Base-by-base conservation (phyloP, 805 yeast genomes). In the Barnettozyma californica region DNA sequence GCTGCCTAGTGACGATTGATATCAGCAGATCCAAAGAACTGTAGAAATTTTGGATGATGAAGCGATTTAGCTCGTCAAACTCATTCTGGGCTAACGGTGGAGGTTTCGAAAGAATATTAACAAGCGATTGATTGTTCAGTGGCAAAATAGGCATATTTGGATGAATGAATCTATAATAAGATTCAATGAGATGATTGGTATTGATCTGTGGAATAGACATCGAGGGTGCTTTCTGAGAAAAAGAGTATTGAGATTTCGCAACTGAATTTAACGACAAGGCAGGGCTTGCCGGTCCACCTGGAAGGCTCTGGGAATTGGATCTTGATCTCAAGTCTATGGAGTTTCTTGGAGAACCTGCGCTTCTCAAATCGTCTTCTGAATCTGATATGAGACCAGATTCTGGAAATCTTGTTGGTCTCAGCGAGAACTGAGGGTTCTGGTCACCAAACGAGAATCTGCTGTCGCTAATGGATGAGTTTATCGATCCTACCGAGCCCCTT, bases 111-210 rank as follows among this genome's bases (percentile, higher is more conserved):
- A 59, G 43, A 2, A 59, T 50, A 31, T 53, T 56, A 1, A 50
- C 31, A 9, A 59, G 40, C 4, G 57, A 54, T 33, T 53, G 59
- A 27, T 47, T 57, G 50, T 68, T 69, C 33, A 70, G 45, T 3
- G 74, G 74, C 16, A 70, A 58, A 0, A 69, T 56, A 34, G 73
- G 68, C 54, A 70, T 64, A 9, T 65, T 63, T 14, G 68, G 63
- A 48, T 70, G 75, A 26, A 70, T 65, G 56, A 74, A 76, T 50
- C 73, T 77, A 53, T 77, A 77, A 55, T 55, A 79, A 47, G 65
- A 65, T 61, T 67, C 75, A 63, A 68, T 72, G 67, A 67, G 64
- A 59, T 64, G 76, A 8, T 43, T 52, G 29, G 48, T 46, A 37
- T 46, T 54, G 46, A 46, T 34, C 36, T 39, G 55, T 20, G n/a